A percentile compares a stretch with the other conserved stretches of the same genome.
These are phyloP conservation scores for Paramecium primaurelia DNA, from an alignment of 73 alveolate genomes.

Conservation along the genomic window DNA sequence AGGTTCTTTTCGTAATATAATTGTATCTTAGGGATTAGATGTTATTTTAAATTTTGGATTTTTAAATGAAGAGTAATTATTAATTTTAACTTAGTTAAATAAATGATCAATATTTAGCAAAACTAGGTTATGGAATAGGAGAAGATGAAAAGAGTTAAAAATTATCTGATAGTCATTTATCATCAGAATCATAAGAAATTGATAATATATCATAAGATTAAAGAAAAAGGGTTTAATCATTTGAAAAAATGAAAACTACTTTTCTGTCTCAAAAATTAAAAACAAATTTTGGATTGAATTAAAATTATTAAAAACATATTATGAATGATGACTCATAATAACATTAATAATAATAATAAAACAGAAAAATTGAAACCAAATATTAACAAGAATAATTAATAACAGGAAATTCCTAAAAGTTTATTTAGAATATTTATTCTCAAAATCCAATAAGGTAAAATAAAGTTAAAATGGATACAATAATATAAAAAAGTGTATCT, in stretches of 20 bases:
- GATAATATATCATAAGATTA: not conserved
- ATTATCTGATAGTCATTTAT: not conserved
- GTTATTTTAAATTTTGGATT: not conserved
- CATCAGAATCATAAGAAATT: not conserved
- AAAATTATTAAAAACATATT: not conserved
- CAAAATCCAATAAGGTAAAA: not conserved
- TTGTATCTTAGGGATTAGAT: not conserved
- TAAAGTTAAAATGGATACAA: not conserved
- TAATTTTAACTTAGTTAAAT: not conserved
- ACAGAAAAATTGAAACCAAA: not conserved
- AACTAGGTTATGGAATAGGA: not conserved
- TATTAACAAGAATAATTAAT: not conserved
- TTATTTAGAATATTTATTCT: not conserved
- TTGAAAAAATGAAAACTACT: not conserved
- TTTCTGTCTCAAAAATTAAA: not conserved
- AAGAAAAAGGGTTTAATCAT: not conserved
- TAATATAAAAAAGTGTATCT: not conserved
- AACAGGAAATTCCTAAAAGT: not conserved
- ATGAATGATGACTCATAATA: not conserved
- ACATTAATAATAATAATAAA: not conserved
- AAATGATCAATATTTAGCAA: not conserved
- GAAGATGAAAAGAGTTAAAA: not conserved
- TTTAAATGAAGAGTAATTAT: not conserved
- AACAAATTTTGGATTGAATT: not conserved
- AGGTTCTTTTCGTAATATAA: not conserved